phyloP scores from a whole-genome alignment of 2,329 filamentous ascomycete genomes.

The Corniculantispora saksenae region DNA sequence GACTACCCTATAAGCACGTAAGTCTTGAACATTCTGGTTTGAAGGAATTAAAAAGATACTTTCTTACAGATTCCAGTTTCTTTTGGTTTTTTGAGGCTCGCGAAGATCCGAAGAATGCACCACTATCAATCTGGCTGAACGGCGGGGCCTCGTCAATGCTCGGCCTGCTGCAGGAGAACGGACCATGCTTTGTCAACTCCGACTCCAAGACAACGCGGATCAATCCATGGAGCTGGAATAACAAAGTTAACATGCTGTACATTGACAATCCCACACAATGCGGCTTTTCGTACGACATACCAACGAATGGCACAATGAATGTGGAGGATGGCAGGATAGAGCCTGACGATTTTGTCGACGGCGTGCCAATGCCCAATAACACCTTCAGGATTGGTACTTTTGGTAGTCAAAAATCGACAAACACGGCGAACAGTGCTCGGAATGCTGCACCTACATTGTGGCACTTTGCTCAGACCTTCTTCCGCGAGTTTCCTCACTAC shows the following conservation, averaged over 20 bases:
- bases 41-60: too few species aligned
- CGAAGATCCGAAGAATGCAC: slow-evolving; percentile 38
- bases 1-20: slow-evolving; percentile 51
- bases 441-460: slow-evolving; percentile 59
- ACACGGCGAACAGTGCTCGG: slow-evolving; percentile 50
- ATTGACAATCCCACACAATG: slow-evolving; percentile 67
- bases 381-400: slow-evolving; percentile 39
- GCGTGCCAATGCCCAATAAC: slow-evolving; percentile 36
- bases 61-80: too few species aligned
- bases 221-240: slow-evolving; percentile 66
- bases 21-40: slow-evolving; percentile 8
- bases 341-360: slow-evolving; percentile 37
- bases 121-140: slow-evolving; percentile 64
- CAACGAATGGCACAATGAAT: slow-evolving; percentile 62
- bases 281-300: slow-evolving; percentile 65
- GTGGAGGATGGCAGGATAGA: slow-evolving; percentile 43
- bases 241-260: slow-evolving; percentile 52
- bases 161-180: slow-evolving; percentile 63
- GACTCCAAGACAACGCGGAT: slow-evolving; percentile 50
- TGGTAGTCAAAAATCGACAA: slow-evolving; percentile 33
- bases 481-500: slow-evolving; percentile 60
- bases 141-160: slow-evolving; percentile 66
- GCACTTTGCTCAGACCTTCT: slow-evolving; percentile 66
- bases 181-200: slow-evolving; percentile 51
- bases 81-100: slow-evolving; percentile 55